Evolutionary conservation across 208 protist species (phyloP).

Genomic region (Leishmania arabica): DNA sequence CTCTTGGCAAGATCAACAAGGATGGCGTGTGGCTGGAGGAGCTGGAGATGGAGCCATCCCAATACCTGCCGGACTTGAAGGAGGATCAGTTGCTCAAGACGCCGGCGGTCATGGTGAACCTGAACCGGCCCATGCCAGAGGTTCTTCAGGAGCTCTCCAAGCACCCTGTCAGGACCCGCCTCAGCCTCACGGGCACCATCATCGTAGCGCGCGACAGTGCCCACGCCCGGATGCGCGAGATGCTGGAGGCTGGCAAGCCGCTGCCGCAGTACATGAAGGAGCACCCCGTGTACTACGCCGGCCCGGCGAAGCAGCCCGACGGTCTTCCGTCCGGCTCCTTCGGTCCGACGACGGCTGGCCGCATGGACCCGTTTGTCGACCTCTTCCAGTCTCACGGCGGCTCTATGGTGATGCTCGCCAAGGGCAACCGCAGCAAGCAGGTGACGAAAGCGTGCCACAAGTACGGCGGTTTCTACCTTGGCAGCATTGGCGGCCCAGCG

Average conservation of each 20-base stretch:
- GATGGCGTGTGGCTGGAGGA: constrained; percentile 96
- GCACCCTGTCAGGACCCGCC: constrained; percentile 92
- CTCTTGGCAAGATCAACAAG: constrained; percentile 93
- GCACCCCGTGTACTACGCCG: constrained; percentile 97
- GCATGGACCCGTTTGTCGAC: constrained; percentile 97
- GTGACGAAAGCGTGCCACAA: constrained; percentile 95
- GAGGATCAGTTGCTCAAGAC: constrained; percentile 78
- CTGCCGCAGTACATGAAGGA: constrained; percentile 96
- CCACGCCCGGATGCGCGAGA: constrained; percentile 94
- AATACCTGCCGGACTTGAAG: constrained; percentile 93
- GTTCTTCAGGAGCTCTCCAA: constrained; percentile 78
- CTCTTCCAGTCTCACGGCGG: constrained; percentile 92
- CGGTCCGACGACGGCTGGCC: constrained; percentile 96
- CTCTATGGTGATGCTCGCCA: constrained; percentile 95
- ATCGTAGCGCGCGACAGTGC: constrained; percentile 98
- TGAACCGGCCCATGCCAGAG: constrained; percentile 93
- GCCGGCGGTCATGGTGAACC: constrained; percentile 89
- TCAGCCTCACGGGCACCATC: constrained; percentile 95
- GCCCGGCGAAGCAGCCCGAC: constrained; percentile 97
- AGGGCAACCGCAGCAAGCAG: constrained; percentile 94
- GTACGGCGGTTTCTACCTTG: constrained; percentile 97
- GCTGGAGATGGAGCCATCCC: constrained; percentile 94
- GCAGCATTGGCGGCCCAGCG: constrained; percentile 96
- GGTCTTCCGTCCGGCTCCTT: constrained; percentile 95
- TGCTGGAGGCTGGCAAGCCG: constrained; percentile 86